A percentile compares a stretch with the other conserved stretches of the same genome.
These are phyloP conservation scores for Naganishia friedmannii DNA, from an alignment of 768 basidiomycete species.

Conservation along the genomic window DNA sequence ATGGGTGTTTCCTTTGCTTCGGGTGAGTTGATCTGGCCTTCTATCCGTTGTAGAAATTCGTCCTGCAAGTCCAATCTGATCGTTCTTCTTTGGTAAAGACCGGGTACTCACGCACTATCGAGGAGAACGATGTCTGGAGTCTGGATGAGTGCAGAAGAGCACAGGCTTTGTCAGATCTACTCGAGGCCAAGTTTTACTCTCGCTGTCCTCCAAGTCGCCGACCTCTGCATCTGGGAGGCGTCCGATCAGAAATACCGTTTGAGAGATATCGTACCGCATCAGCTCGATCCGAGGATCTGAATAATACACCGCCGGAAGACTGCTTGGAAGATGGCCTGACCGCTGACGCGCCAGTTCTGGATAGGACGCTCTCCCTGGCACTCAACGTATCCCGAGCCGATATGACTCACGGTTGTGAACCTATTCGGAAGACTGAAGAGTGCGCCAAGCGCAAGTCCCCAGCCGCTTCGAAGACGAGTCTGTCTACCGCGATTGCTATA, in stretches of 20 bases:
- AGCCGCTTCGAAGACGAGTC: background rate
- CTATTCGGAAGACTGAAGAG: background rate
- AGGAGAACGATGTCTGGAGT: conserved; percentile 24
- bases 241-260: background rate
- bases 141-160: conserved; percentile 9
- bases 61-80: too few relatives aligned
- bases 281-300: background rate
- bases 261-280: background rate
- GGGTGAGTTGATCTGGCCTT: background rate
- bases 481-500: background rate
- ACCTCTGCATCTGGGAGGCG: background rate
- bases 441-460: background rate
- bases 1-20: conserved; percentile 21
- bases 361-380: background rate
- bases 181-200: conserved; percentile 24
- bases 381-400: background rate
- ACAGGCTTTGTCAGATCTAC: conserved; percentile 4
- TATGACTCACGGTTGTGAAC: too few relatives aligned
- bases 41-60: background rate
- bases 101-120: conserved; percentile 17
- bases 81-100: background rate
- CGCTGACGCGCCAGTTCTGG: background rate
- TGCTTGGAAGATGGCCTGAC: background rate
- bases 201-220: conserved; percentile 20
- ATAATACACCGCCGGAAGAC: background rate